phyloP scores from a whole-genome alignment of 139 green algal species.

The Spirogloea muscicola region DNA sequence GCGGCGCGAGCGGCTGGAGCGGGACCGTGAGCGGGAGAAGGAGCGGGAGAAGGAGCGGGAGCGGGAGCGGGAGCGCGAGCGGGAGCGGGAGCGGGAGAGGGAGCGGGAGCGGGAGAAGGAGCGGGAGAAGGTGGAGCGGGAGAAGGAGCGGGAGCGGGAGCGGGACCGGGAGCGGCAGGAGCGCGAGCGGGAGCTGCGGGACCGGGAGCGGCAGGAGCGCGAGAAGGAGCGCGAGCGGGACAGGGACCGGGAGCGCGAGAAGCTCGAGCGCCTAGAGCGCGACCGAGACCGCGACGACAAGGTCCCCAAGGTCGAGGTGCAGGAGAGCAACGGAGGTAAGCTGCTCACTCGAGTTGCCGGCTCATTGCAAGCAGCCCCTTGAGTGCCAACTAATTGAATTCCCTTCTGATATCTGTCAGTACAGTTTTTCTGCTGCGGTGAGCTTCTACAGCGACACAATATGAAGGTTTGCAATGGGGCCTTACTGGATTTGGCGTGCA shows the following conservation, averaged over 20 bases:
- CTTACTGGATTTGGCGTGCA: no score
- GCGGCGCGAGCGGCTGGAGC: constrained; percentile 30
- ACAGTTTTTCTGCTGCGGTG: no score
- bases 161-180: constrained; percentile 21
- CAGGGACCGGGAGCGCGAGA: no score
- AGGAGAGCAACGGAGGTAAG: no score
- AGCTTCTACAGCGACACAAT: no score
- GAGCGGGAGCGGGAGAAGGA: constrained; percentile 43
- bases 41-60: constrained; percentile 51
- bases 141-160: constrained; percentile 9
- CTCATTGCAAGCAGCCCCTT: no score
- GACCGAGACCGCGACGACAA: constrained; percentile 19
- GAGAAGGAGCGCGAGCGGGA: constrained; percentile 26
- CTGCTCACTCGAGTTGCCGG: no score
- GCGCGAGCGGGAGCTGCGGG: constrained; percentile 23
- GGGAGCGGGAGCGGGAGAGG: constrained; percentile 38
- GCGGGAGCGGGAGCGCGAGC: constrained; percentile 38
- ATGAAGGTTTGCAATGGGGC: no score
- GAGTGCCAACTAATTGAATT: no score
- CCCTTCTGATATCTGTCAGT: no score
- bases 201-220: constrained; percentile 1
- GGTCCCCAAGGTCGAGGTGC: constrained; percentile 15
- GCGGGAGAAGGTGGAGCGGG: constrained; percentile 23
- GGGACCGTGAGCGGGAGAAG: constrained; percentile 2
- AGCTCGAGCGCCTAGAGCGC: not conserved